Base-by-base conservation (phyloP, 331 rosid genomes). In the Rosa hybrid region DNA sequence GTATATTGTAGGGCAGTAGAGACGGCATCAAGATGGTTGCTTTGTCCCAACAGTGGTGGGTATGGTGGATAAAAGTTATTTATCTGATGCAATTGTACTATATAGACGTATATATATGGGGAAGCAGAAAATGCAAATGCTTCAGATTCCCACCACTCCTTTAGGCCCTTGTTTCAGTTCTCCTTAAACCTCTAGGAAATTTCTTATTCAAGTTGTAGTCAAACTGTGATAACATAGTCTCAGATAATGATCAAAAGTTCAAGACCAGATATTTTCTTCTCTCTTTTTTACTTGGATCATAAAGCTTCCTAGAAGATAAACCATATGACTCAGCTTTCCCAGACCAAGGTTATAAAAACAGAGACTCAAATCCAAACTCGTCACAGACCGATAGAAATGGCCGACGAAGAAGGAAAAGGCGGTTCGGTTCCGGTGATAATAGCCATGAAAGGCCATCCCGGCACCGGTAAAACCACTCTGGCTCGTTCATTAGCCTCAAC, bases 381-480 rank as follows among this genome's bases (percentile, higher is more conserved):
- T 20, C 48, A 65, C 71, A 16, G 25, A 67, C 1, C 9, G 2
- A 41, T 7, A 16, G 30, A 38, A 14, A 56, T 39, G 68, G 78
- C 78, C 30, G 9, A 8, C 5, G 16, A 57, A 62, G 0, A 48
- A 1, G 64, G 70, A 11, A 57, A 12, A 1, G 59, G 25, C 17
- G 46, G 9, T 7, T 8, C 13, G 30, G 53, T 45, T 59, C 30
- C 62, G 21, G 21, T 85, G 79, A 82, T 92, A 17, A 80, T 90
- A 69, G 90, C 95, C 3, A 89, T 89, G 95, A 92, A 92, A 81
- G 92, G 97, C 0, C 97, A 92, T 72, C 95, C 92, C 0, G 97
- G 92, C 1, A 86, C 81, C 4, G 88, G 95, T 0, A 89, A 92
- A 68, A 83, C 86, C 89, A 90, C 95, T 2, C 21, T 89, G 9